Evolutionary conservation across 2,329 filamentous ascomycete genomes (phyloP), one percentile per base, ranked within the genome.

Genomic region (Apiospora arundinis): DNA sequence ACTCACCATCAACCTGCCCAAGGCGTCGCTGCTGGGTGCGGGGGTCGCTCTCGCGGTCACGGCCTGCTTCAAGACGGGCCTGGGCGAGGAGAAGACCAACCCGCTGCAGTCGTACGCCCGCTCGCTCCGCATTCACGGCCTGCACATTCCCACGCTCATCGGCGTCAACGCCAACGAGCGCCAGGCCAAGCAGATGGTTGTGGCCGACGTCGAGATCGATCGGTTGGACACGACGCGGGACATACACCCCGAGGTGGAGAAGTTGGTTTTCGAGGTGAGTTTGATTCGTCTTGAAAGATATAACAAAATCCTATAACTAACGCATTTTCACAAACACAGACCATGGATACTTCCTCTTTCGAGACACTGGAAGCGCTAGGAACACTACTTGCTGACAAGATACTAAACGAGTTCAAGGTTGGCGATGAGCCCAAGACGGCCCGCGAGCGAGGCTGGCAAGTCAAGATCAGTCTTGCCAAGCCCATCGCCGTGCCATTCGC

Each of bases 141-240:
- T 95, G 68, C 86, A 85, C 48, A 85, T 94, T 12, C 91, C 92
- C 37, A 90, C 89, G 44, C 80, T 95, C 68, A 89, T 95, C 66
- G 93, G 93, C 0, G 88, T 95, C 40, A 94, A 95, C 76, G 80
- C 83, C 28, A 92, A 94, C 76, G 93, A 95, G 85, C 84, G 93
- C 73, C 74, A 82, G 46, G 87, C 85, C 4, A 92, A 90, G 81
- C 92, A 95, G 81, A 86, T 92, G 69, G 86, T 94, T 1, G 81
- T 92, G 21, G 86, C 89, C 12, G 91, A 88, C 70, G 79, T 93
- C 14, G 88, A 89, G 79, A 82, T 94, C 68, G 91, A 93, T 70
- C 81, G 82, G 68, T 84, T 87, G 65, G 78, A 82, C 49, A 79
- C 78, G 12, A 74, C 75, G 14, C 79, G 80, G 25, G 89, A 94